Evolutionary conservation across 148 eudicot genomes (phyloP).

Genomic region (Cornus florida): DNA sequence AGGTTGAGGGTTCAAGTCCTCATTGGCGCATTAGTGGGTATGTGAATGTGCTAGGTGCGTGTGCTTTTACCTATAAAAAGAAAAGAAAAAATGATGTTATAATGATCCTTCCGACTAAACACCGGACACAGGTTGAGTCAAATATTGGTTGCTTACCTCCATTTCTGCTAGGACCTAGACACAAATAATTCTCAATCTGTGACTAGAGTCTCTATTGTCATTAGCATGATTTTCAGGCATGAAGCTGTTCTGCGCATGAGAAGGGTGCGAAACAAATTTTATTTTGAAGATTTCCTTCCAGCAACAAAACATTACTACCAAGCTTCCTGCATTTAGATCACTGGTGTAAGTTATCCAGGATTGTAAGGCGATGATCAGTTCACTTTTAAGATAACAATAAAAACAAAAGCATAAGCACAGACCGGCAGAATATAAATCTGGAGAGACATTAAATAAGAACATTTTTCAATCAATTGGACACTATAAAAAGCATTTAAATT

Average conservation of each 20-base stretch:
- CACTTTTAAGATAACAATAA: constrained; percentile 2
- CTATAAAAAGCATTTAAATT: neutral
- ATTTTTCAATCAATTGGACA: neutral
- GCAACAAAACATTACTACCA: constrained; percentile 35
- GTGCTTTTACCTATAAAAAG: no score
- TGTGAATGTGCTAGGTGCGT: no score
- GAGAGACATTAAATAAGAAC: constrained; percentile 14
- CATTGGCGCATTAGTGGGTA: no score
- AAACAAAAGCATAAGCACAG: constrained; percentile 50
- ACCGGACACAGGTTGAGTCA: no score
- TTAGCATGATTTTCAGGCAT: constrained; percentile 40
- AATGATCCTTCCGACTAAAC: no score
- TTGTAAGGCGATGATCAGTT: constrained; percentile 3
- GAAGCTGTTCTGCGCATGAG: constrained; percentile 33
- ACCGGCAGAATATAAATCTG: constrained; percentile 95
- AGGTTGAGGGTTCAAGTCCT: no score
- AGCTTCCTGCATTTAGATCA: constrained; percentile 38
- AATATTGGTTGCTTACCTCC: constrained; percentile 56
- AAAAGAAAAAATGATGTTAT: no score
- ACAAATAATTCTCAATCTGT: constrained; percentile 56
- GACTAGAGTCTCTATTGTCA: constrained; percentile 47
- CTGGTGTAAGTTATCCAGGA: constrained; percentile 10
- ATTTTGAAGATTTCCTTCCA: constrained; percentile 57
- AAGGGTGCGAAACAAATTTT: constrained; percentile 41
- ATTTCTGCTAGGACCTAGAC: constrained; percentile 73